Conservation (phyloP, 345 rosid genomes). For the Citrus sinensis region DNA sequence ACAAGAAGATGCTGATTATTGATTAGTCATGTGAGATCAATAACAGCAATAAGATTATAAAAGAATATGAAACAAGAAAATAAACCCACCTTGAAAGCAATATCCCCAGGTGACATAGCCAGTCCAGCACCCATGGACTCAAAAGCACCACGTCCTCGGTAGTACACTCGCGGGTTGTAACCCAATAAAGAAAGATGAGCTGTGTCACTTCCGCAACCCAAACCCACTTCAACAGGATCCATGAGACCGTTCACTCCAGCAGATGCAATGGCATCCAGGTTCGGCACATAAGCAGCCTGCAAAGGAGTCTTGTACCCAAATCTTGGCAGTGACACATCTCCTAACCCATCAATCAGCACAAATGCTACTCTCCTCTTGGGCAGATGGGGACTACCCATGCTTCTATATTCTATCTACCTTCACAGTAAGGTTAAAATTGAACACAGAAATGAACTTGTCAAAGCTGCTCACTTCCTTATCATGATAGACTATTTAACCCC, state of each 20-base stretch:
- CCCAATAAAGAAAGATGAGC: slow-evolving; percentile 95
- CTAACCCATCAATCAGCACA: slow-evolving; percentile 85
- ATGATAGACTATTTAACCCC: neutral
- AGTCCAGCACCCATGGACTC: slow-evolving; percentile 98
- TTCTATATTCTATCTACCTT: slow-evolving; percentile 8
- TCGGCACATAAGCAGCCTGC: slow-evolving; percentile 70
- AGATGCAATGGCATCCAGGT: slow-evolving; percentile 81
- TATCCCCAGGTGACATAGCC: slow-evolving; percentile 97
- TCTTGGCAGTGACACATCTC: slow-evolving; percentile 82
- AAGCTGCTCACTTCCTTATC: neutral
- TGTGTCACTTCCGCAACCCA: slow-evolving; percentile 97
- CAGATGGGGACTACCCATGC: slow-evolving; percentile 39
- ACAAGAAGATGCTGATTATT: neutral
- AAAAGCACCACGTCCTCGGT: slow-evolving; percentile 90
- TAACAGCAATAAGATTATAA: neutral
- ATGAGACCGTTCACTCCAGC: slow-evolving; percentile 92
- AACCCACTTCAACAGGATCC: slow-evolving; percentile 99
- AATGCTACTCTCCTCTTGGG: slow-evolving; percentile 78
- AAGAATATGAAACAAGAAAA: neutral
- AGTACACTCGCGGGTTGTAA: slow-evolving; percentile 88
- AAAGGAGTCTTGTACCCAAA: slow-evolving; percentile 77
- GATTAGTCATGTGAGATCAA: neutral
- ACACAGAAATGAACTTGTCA: neutral
- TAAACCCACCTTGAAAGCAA: slow-evolving; percentile 66
- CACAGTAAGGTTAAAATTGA: neutral